These are phyloP conservation scores for Lophiotrema nucula DNA, from an alignment of 495 filamentous ascomycete genomes.

Conservation along the genomic window DNA sequence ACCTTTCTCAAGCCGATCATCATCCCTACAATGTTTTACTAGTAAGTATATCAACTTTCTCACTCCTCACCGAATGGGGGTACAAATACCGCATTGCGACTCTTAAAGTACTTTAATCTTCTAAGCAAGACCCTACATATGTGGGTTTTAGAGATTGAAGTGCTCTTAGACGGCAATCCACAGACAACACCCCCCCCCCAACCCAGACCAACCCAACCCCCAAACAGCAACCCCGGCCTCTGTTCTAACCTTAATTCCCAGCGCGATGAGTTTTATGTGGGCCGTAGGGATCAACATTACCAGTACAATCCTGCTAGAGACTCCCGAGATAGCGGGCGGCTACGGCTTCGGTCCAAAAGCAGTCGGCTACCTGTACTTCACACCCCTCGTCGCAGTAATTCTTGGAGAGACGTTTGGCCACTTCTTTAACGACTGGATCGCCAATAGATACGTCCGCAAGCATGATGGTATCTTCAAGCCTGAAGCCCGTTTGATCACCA, in stretches of 20 bases:
- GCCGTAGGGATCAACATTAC: constrained; percentile 64
- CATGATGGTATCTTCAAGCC: constrained; percentile 58
- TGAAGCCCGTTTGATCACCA: constrained; percentile 56
- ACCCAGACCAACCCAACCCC: too few species aligned
- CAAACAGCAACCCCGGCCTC: not conserved
- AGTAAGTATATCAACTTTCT: constrained; percentile 47
- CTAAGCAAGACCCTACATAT: too few species aligned
- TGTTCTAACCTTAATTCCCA: constrained; percentile 5
- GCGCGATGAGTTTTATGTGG: constrained; percentile 55
- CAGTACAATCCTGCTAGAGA: constrained; percentile 53
- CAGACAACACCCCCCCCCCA: too few species aligned
- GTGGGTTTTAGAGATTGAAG: too few species aligned
- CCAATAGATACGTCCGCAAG: constrained; percentile 48
- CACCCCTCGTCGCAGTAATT: constrained; percentile 53
- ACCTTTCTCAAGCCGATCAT: constrained; percentile 55
- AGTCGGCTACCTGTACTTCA: constrained; percentile 63
- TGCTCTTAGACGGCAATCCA: too few species aligned
- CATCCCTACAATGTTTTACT: constrained; percentile 52
- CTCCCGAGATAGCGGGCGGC: constrained; percentile 33
- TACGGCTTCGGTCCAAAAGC: constrained; percentile 56
- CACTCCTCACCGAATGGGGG: too few species aligned
- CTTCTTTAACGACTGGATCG: constrained; percentile 59
- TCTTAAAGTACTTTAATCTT: too few species aligned
- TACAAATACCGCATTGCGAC: too few species aligned
- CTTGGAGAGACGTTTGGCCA: constrained; percentile 57